Base-by-base conservation (phyloP, 192 early-diverging fungal genomes). In the Ambispora gerdemannii region DNA sequence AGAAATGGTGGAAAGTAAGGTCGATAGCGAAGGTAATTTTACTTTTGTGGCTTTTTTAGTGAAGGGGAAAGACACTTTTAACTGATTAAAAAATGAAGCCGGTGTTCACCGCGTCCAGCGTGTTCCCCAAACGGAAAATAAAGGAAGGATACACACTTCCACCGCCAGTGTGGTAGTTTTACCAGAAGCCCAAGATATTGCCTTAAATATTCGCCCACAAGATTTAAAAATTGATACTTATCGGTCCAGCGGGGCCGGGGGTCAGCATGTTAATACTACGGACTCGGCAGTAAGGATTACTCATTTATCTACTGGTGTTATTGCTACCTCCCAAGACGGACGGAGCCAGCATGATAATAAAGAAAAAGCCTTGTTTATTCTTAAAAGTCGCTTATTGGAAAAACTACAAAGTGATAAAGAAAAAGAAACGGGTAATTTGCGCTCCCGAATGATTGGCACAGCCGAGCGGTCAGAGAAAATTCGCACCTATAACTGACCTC, bases 61-160 rank as follows among this genome's bases (percentile, higher is more conserved):
- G 30, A 61, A 61, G 31, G 59, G 30, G n/a, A 61, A 61, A 8
- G 30, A 31, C 8, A 30, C 20, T 11, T 61, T 28, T 61, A 61
- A 61, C 33, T 61, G 59, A 7, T 43, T 64, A 47, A 64, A 50
- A 64, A 64, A 64, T 47, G 38, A 64, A 64, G 63, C 38, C 13
- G 63, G 63, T 4, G 34, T 64, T 49, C 63, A 64, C 22, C 63
- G 36, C 0, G 63, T 49, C 1, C 63, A 64, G 22, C 2, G 63
- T 28, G 22, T 64, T 64, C 63, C 63, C 10, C 35, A 25, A 10
- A 64, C 63, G 1, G 63, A 11, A 64, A 64, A 20, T 1, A 10
- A 24, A 47, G 63, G 38, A 43, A 6, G 38, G 6, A 43, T 43
- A 10, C 15, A 43, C 38, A 43, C 38, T 43, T 43, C 38, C 7